Percentiles rank a stretch among this genome's conserved stretches.
Evolutionary conservation across 1,284 basidiomycete species (phyloP).

Genomic region (Xerocomus nothofagi): DNA sequence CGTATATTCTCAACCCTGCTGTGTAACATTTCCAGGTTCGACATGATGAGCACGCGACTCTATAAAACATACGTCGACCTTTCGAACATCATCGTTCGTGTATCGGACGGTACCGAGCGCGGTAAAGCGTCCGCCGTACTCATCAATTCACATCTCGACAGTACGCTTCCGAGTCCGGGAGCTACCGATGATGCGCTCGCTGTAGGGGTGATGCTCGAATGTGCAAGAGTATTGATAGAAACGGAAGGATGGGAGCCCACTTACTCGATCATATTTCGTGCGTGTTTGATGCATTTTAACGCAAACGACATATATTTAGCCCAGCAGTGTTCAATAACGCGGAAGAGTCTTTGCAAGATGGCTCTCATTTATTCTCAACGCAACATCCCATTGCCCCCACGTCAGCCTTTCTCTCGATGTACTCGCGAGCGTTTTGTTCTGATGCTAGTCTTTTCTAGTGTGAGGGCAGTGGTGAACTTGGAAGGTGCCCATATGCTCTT

Average conservation of each 20-base stretch:
- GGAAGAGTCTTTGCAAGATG: slow-evolving; percentile 94
- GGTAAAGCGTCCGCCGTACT: slow-evolving; percentile 83
- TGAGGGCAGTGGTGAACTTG: slow-evolving; percentile 89
- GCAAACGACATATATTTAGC: background rate
- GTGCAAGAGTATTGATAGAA: slow-evolving; percentile 77
- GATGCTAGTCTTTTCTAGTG: slow-evolving; percentile 41
- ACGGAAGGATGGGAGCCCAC: slow-evolving; percentile 73
- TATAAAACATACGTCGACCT: slow-evolving; percentile 92
- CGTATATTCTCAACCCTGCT: background rate
- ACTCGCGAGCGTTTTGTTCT: background rate
- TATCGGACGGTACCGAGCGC: slow-evolving; percentile 77
- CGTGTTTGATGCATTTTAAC: slow-evolving; percentile 31
- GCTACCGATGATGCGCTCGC: slow-evolving; percentile 88
- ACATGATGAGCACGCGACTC: slow-evolving; percentile 81
- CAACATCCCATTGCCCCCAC: slow-evolving; percentile 76
- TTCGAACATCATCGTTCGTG: slow-evolving; percentile 85
- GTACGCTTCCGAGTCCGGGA: slow-evolving; percentile 76
- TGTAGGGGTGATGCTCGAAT: slow-evolving; percentile 92
- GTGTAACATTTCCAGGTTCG: slow-evolving; percentile 55
- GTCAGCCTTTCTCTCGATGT: slow-evolving; percentile 43
- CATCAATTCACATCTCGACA: slow-evolving; percentile 90
- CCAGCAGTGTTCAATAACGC: slow-evolving; percentile 89
- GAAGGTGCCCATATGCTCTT: slow-evolving; percentile 56
- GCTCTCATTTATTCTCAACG: slow-evolving; percentile 89
- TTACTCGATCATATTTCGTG: slow-evolving; percentile 84